Conservation (phyloP, 2,329 filamentous ascomycete species). For the Hysterium pulicare region DNA sequence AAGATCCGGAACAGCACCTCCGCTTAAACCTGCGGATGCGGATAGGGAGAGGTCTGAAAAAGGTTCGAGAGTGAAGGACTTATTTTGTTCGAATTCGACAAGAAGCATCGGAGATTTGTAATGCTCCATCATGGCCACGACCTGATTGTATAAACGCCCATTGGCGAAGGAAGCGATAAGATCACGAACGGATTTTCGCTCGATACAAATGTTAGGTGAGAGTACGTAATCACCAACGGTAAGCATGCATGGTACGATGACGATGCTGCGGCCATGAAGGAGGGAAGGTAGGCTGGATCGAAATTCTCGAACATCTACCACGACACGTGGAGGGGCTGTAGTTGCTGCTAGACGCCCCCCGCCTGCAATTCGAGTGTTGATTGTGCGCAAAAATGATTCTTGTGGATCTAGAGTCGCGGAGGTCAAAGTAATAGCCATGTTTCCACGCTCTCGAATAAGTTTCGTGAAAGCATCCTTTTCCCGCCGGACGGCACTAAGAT, state of each 20-base stretch:
- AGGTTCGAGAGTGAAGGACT: conserved; percentile 83
- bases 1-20: conserved; percentile 63
- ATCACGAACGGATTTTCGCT: conserved; percentile 90
- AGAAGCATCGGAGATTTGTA: conserved; percentile 88
- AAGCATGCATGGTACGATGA: conserved; percentile 89
- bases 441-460: conserved; percentile 88
- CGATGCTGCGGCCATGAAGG: conserved; percentile 81
- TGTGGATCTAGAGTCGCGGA: conserved; percentile 74
- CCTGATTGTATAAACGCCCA: conserved; percentile 86
- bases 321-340: conserved; percentile 80
- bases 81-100: conserved; percentile 97
- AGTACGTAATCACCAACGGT: conserved; percentile 96
- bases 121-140: conserved; percentile 89
- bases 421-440: conserved; percentile 83
- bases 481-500: conserved; percentile 81
- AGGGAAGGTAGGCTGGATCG: conserved; percentile 88
- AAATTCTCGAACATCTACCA: conserved; percentile 96
- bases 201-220: conserved; percentile 85
- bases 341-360: conserved; percentile 82
- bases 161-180: conserved; percentile 89
- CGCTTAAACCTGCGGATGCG: conserved; percentile 49
- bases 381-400: conserved; percentile 86
- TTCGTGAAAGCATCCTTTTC: conserved; percentile 97
- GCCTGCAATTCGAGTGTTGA: conserved; percentile 95
- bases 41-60: conserved; percentile 43